These are phyloP conservation scores for Phytophthora ramorum DNA, from an alignment of 352 stramenopile species.

Conservation along the genomic window DNA sequence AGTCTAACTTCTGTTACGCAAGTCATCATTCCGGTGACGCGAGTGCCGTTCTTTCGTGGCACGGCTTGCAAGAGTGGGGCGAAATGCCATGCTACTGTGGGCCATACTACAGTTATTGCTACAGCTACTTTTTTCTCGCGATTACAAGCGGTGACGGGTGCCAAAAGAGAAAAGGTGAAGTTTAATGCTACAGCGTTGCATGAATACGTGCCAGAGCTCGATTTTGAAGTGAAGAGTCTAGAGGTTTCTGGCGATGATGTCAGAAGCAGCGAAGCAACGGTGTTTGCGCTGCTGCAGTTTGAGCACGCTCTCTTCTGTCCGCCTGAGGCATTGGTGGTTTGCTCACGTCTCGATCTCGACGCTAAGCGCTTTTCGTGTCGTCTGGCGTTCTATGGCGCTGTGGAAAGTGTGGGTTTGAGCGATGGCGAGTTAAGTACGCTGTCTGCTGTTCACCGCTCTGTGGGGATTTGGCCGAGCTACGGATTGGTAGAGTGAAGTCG, in stretches of 20 bases:
- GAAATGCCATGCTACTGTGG: conserved; percentile 81
- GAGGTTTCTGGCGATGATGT: neutral
- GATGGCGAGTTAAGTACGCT: conserved; percentile 17
- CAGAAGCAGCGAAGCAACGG: neutral
- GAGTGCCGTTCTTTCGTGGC: conserved; percentile 65
- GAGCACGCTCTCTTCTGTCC: conserved; percentile 71
- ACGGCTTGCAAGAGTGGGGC: conserved; percentile 57
- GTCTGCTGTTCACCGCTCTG: conserved; percentile 12
- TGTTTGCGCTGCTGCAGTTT: conserved; percentile 77
- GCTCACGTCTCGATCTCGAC: conserved; percentile 77
- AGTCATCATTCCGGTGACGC: conserved; percentile 60
- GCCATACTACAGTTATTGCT: conserved; percentile 79
- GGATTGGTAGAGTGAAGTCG: conserved; percentile 75
- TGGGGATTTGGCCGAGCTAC: conserved; percentile 40
- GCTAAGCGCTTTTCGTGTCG: conserved; percentile 68
- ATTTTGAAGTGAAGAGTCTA: conserved; percentile 1
- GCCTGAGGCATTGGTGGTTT: conserved; percentile 62
- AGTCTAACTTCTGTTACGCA: conserved; percentile 60
- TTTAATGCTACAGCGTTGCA: conserved; percentile 59
- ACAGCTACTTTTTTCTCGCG: conserved; percentile 66
- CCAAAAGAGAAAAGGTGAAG: neutral
- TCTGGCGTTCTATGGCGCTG: conserved; percentile 71
- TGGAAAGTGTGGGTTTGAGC: conserved; percentile 44
- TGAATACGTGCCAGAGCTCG: conserved; percentile 50
- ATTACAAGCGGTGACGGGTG: conserved; percentile 10